These are phyloP conservation scores for Claviceps sorghi DNA, from an alignment of 2,329 filamentous ascomycete species.

Conservation along the genomic window DNA sequence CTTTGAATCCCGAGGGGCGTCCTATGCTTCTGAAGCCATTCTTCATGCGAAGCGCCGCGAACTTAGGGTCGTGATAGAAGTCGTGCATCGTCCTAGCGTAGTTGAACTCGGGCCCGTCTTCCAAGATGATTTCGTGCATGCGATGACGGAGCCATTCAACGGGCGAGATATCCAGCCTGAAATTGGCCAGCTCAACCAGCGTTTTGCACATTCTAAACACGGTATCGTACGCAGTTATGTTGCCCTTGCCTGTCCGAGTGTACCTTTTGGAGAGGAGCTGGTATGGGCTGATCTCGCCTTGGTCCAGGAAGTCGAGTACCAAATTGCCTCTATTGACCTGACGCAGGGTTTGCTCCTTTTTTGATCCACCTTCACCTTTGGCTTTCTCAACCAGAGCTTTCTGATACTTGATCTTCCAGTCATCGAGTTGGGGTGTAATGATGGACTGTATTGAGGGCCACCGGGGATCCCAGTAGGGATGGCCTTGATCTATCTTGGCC, in stretches of 20 bases:
- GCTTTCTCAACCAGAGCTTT: conserved; percentile 19
- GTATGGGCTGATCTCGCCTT: conserved; percentile 39
- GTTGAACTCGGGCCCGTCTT: conserved; percentile 33
- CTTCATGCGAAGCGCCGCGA: conserved; percentile 32
- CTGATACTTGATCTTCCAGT: conserved; percentile 34
- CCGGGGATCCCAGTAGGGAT: conserved; percentile 41
- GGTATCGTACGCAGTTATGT: conserved; percentile 38
- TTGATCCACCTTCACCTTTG: conserved; percentile 20
- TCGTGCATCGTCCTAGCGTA: conserved; percentile 35
- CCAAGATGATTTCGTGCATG: conserved; percentile 32
- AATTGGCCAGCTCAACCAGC: conserved; percentile 37
- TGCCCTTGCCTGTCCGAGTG: conserved; percentile 26
- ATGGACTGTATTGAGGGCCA: conserved; percentile 33
- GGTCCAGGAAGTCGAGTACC: conserved; percentile 36
- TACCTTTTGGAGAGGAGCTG: conserved; percentile 40
- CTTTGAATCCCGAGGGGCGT: conserved; percentile 34
- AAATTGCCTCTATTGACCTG: conserved; percentile 40
- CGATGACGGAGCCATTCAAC: conserved; percentile 44
- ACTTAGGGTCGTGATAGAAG: conserved; percentile 41
- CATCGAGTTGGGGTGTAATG: conserved; percentile 28
- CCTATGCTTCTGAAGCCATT: conserved; percentile 44
- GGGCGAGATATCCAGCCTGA: conserved; percentile 36
- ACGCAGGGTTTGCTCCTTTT: conserved; percentile 38
- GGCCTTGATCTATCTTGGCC: conserved; percentile 31
- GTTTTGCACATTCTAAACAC: conserved; percentile 40